Evolutionary conservation across 164 flowering plant species (phyloP), one percentile per base, ranked within the genome.

Genomic region (Dillenia turbinata): DNA sequence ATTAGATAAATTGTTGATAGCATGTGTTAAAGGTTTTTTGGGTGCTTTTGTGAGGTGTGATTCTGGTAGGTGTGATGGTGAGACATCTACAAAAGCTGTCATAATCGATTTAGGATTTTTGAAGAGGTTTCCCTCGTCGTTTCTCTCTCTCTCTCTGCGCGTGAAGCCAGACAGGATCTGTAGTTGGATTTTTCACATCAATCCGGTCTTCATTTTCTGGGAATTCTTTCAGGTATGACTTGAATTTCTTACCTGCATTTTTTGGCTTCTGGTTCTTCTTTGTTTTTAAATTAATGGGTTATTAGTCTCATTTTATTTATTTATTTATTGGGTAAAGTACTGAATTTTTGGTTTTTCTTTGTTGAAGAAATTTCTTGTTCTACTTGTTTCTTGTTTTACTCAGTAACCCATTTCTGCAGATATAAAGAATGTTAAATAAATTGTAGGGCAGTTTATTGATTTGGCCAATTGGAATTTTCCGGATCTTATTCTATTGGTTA

Each of bases 101-200:
- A 44, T 11, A 52, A 45, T 5, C 43, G 45, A 6, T 44, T 13
- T 33, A 12, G 17, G 44, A 11, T 19, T 52, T 15, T 26, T 15
- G 15, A 44, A 9, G 46, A 40, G 12, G 40, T 33, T 6, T 33
- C 6, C 40, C 40, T 33, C 40, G 40, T 5, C 40, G 40, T 33
- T 26, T 26, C 40, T 26, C 40, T 2, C 40, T 2, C 40, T 10
- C 19, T 2, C 16, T 44, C 11, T 22, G 59, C 57, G 63, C 43
- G 45, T 33, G 47, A 52, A 51, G 56, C 57, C 47, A 63, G 57
- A 17, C 48, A 64, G 67, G 80, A 77, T 77, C 80, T 60, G 77
- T 52, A 58, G 68, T 10, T 56, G 61, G 44, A 24, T 54, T 54
- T 56, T 47, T 49, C 45, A 10, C 40, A 47, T 45, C 17, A 60